Base-by-base conservation (phyloP, 331 rosid genomes). In the Rhamnella rubrinervis region DNA sequence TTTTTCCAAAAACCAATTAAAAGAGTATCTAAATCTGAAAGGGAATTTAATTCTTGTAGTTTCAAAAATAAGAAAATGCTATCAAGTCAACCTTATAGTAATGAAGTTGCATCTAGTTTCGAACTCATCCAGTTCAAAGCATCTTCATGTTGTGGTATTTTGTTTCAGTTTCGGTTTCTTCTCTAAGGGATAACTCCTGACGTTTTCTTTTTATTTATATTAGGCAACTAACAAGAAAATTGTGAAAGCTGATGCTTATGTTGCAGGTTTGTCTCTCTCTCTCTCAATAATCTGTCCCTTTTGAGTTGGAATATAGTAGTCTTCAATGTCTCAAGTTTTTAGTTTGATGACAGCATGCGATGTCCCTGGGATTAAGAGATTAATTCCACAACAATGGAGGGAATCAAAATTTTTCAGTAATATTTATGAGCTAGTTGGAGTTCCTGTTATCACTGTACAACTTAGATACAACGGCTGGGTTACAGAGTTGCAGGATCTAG, bases 391-490 rank as follows among this genome's bases (percentile, higher is more conserved):
- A 13, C 84, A 83, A 68, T 95, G 98, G 98, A 91, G 87, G 75
- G 89, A 91, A 60, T 82, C 82, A 58, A 73, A 87, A 68, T 89
- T 95, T 76, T 95, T 95, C 83, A 83, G 80, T 74, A 87, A 91
- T 69, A 87, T 95, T 79, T 91, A 87, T 70, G 89, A 89, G 75
- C 84, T 95, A 31, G 89, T 83, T 62, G 97, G 97, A 75, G 99
- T 95, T 77, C 99, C 99, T 63, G 99, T 95, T 62, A 96, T 91
- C 76, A 95, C 99, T 17, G 96, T 91, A 70, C 99, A 95, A 82
- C 97, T 95, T 50, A 81, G 99, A 85, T 95, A 91, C 80, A 82
- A 89, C 23, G 99, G 99, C 55, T 95, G 99, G 97, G 99, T 91
- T 49, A 91, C 99, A 35, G 97, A 95, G 68, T 75, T 95, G 78